Base-by-base conservation (phyloP, 2,329 filamentous ascomycete species). In the Monilinia polystroma region DNA sequence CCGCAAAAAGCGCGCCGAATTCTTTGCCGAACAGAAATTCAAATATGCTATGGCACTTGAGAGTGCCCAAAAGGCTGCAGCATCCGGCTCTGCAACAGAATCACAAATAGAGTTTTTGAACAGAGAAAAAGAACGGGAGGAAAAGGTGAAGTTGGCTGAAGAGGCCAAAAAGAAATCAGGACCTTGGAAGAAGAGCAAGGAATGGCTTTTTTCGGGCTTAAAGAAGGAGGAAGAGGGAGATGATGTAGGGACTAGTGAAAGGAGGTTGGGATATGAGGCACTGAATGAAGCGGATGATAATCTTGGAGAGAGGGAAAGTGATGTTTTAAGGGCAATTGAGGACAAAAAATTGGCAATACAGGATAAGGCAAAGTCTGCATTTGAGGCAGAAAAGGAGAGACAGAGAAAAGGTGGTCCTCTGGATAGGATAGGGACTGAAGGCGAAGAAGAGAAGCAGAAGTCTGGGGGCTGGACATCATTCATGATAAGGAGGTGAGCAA, bases 1-100 rank as follows among this genome's bases (percentile, higher is more conserved):
- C 76, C 84, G 88, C 66, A 81, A 84, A 67, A 87, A 89, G 79
- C 81, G 84, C 66, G 81, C 81, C 49, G 84, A 89, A 69, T 90
- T 83, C 81, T 82, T 87, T 69, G 82, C 87, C 73, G 72, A 76
- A 69, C 73, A 76, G 66, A 79, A 83, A 71, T 78, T 78, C 58
- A 75, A 81, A 72, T 75, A 83, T 53, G 76, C 76, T 57, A 74
- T 77, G 55, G 83, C 83, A 52, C 74, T 84, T 53, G 75, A 76
- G 57, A 76, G 77, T 56, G 84, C 84, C 43, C 78, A 76, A 66
- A 66, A 75, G 47, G 81, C 82, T 8, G 75, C 80, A 45, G 72
- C 74, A 45, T 47, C 72, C 35, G 83, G 83, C 8, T 76, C 69
- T 18, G 82, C 82, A 29, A 79, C 79, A 4, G 79, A 83, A 66